Evolutionary conservation across 169 alveolate genomes (phyloP).

Genomic region (Toxoplasma gondii): DNA sequence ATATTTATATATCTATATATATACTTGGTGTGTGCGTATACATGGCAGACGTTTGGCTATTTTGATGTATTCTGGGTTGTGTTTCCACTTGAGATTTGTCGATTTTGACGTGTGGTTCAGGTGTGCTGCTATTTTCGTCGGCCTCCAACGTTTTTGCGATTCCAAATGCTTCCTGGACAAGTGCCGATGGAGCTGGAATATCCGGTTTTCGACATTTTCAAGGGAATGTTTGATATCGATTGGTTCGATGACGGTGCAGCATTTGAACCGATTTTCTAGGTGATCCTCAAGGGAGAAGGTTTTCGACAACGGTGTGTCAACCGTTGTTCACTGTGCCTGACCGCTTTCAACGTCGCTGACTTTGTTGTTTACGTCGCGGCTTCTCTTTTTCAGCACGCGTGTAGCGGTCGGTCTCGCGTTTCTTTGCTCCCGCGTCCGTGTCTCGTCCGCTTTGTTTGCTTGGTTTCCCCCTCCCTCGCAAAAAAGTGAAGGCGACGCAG

Average conservation of each 20-base stretch:
- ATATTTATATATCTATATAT: background rate
- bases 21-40: too few species aligned
- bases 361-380: too few species aligned
- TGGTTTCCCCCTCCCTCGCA: too few species aligned
- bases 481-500: too few species aligned
- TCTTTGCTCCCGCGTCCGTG: too few species aligned
- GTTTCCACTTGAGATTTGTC: too few species aligned
- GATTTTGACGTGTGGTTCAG: too few species aligned
- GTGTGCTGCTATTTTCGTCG: slow-evolving; percentile 41
- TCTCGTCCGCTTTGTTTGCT: too few species aligned
- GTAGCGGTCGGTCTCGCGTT: too few species aligned
- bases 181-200: slow-evolving; percentile 11
- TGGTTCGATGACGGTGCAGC: too few species aligned
- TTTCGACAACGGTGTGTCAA: background rate
- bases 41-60: background rate
- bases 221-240: background rate
- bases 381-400: too few species aligned
- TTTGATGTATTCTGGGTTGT: background rate
- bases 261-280: background rate
- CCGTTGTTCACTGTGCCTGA: background rate
- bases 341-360: too few species aligned
- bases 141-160: slow-evolving; percentile 56
- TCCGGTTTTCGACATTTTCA: slow-evolving; percentile 25
- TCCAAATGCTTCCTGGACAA: slow-evolving; percentile 1
- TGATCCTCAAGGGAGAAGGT: background rate